Evolutionary conservation across 169 alveolate genomes (phyloP).

Genomic region (Babesia ovis): DNA sequence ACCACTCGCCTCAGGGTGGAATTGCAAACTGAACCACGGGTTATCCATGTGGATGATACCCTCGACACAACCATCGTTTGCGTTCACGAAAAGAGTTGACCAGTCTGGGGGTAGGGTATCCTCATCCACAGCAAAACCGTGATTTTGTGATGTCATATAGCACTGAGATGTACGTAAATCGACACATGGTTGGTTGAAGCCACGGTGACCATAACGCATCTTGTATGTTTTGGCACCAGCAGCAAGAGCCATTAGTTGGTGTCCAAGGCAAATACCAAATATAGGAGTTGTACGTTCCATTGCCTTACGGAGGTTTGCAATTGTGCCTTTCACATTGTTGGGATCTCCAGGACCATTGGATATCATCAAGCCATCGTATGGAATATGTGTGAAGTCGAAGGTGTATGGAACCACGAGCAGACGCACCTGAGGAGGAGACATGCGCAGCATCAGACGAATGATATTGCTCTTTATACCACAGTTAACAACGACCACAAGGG

Average conservation of each 20-base stretch:
- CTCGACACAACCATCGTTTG: slow-evolving; percentile 85
- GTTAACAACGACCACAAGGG: slow-evolving; percentile 79
- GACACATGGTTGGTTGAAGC: slow-evolving; percentile 87
- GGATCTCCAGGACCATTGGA: slow-evolving; percentile 90
- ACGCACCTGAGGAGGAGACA: slow-evolving; percentile 49
- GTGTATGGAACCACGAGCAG: slow-evolving; percentile 76
- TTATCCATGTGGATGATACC: slow-evolving; percentile 77
- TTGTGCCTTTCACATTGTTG: slow-evolving; percentile 63
- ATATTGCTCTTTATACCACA: slow-evolving; percentile 86
- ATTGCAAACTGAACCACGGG: slow-evolving; percentile 85
- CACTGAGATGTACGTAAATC: slow-evolving; percentile 84
- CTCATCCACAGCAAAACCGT: slow-evolving; percentile 76
- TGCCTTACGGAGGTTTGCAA: slow-evolving; percentile 66
- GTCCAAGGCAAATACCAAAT: slow-evolving; percentile 87
- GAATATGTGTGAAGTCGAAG: slow-evolving; percentile 74
- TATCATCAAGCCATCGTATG: slow-evolving; percentile 83
- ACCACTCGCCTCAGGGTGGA: slow-evolving; percentile 86
- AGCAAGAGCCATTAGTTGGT: slow-evolving; percentile 84
- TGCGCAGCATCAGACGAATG: slow-evolving; percentile 66
- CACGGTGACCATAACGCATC: slow-evolving; percentile 85
- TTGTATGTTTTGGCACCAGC: slow-evolving; percentile 84
- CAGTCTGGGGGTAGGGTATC: slow-evolving; percentile 65
- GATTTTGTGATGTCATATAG: slow-evolving; percentile 86
- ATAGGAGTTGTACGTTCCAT: slow-evolving; percentile 74
- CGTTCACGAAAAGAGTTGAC: slow-evolving; percentile 80